Evolutionary conservation across 2,329 filamentous ascomycete species (phyloP), one percentile per base, ranked within the genome.

Genomic region (Aschersonia sp.): DNA sequence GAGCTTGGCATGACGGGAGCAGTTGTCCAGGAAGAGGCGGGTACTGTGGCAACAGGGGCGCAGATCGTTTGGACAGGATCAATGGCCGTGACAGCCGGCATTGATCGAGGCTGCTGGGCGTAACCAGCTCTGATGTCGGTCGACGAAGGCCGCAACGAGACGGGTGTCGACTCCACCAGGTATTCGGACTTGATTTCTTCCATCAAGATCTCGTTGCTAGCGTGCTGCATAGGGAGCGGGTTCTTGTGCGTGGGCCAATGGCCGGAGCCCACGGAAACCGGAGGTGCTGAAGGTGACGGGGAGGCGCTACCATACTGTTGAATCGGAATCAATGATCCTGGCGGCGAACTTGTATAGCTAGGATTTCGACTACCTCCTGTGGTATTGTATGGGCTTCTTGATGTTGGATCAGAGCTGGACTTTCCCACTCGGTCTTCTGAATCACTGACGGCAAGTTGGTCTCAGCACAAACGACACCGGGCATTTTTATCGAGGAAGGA

Each of bases 1-100:
- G 71, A 71, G 4, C 70, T 71, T 4, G 63, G 55, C 60, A 69
- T 68, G 5, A 61, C 62, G 7, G 70, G 64, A 45, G 56, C 58
- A 31, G 70, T 69, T 35, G 61, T 61, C 56, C 61, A 64, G 31
- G 54, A 40, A 7, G 54, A 42, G 22, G 49, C 51, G 35, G 59
- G 47, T 3, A 56, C 45, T 11, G 37, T 49, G 22, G 50, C 47
- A 30, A 55, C 53, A 5, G 58, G 52, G 32, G 60, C 55, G 44
- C 53, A 55, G 30, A 56, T 46, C 9, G 8, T 12, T 39, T 12
- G 35, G 12, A 39, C 8, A 9, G 35, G 12, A 39, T 39, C 35
- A 8, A 22, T 22, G 22, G 22, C 22, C 22, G 22, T 22, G 22
- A 22, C 22, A 22, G 22, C 22, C 22, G 22, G 22, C 22, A 22